phyloP scores from a whole-genome alignment of 192 early-diverging fungal genomes.

The Chytriomyces sp. region DNA sequence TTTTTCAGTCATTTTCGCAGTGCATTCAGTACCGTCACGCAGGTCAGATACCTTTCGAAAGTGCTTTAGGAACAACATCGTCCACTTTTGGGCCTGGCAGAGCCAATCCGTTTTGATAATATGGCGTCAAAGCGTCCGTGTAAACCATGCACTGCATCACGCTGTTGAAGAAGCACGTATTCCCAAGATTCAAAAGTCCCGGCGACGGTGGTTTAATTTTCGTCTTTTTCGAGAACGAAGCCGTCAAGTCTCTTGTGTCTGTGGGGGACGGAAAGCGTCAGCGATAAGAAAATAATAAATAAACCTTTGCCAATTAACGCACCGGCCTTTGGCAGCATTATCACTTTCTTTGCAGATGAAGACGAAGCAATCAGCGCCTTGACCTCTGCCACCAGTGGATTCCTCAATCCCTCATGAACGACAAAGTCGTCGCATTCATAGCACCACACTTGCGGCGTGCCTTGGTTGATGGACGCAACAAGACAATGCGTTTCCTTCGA shows the following conservation, averaged over 20 bases:
- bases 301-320: not conserved
- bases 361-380: slow-evolving; percentile 30
- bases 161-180: slow-evolving; percentile 84
- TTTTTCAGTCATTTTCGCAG: not conserved
- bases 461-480: slow-evolving; percentile 27
- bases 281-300: not conserved
- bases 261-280: not conserved
- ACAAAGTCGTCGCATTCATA: slow-evolving; percentile 50
- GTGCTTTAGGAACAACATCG: not conserved
- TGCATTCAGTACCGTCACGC: not conserved
- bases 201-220: slow-evolving; percentile 37
- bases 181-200: slow-evolving; percentile 74
- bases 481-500: slow-evolving; percentile 23
- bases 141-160: slow-evolving; percentile 64
- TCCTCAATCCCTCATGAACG: slow-evolving; percentile 10
- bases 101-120: not conserved
- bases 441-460: slow-evolving; percentile 43
- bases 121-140: slow-evolving; percentile 34
- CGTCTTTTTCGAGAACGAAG: not conserved
- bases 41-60: not conserved
- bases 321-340: not conserved
- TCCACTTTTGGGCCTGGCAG: not conserved
- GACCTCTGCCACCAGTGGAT: slow-evolving; percentile 43
- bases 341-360: not conserved
- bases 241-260: slow-evolving; percentile 4